A percentile compares a stretch with the other conserved stretches of the same genome.
Conservation (phyloP, 805 yeast genomes). For the Vanderwaltozyma tropicalis region DNA sequence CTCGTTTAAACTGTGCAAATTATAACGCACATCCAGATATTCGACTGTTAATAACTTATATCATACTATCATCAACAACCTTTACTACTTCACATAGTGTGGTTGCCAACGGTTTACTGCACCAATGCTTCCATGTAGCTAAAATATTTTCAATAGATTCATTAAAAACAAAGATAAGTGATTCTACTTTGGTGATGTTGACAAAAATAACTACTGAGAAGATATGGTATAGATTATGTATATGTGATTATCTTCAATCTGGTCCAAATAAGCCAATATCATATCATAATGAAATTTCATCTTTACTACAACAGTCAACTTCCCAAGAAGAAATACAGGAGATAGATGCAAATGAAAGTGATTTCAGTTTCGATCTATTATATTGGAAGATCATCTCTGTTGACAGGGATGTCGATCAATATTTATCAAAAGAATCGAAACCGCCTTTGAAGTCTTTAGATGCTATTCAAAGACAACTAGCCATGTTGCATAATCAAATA, state of each 20-base stretch:
- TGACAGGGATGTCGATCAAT: constrained; percentile 26
- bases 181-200: constrained; percentile 14
- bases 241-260: constrained; percentile 20
- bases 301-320: constrained; percentile 22
- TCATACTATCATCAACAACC: constrained; percentile 21
- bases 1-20: constrained; percentile 11
- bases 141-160: constrained; percentile 18
- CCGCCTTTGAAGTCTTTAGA: constrained; percentile 25
- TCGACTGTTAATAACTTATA: constrained; percentile 17
- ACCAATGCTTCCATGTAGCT: constrained; percentile 18
- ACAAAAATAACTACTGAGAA: constrained; percentile 18
- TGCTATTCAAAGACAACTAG: constrained; percentile 17
- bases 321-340: constrained; percentile 17
- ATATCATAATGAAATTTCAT: constrained; percentile 19
- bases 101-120: constrained; percentile 12
- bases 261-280: constrained; percentile 14
- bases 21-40: constrained; percentile 20
- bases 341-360: constrained; percentile 19
- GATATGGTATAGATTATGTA: constrained; percentile 23
- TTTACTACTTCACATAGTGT: constrained; percentile 8
- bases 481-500: constrained; percentile 7
- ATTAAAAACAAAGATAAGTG: constrained; percentile 13
- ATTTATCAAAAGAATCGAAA: constrained; percentile 9
- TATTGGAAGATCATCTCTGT: constrained; percentile 25
- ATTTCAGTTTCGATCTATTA: constrained; percentile 21